phyloP scores from a whole-genome alignment of 1,284 basidiomycete species.

The Malassezia nana region DNA sequence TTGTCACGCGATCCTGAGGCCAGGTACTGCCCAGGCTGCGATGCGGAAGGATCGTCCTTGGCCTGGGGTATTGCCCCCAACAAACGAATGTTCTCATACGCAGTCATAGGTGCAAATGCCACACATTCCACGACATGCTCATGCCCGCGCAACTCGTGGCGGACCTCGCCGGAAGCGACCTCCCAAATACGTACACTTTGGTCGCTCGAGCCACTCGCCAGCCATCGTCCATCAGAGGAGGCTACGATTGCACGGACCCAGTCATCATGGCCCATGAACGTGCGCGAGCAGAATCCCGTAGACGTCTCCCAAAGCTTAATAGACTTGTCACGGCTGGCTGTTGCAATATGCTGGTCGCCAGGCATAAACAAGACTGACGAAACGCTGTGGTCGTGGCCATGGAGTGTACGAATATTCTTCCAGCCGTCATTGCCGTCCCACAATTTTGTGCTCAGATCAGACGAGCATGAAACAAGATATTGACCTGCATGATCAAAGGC shows the following conservation, averaged over 20 bases:
- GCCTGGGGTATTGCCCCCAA: constrained; percentile 56
- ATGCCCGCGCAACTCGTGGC: constrained; percentile 73
- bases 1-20: constrained; percentile 79
- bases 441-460: constrained; percentile 77
- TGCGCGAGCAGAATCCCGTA: constrained; percentile 55
- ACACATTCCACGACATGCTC: constrained; percentile 76
- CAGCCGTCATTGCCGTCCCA: constrained; percentile 84
- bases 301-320: constrained; percentile 77
- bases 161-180: constrained; percentile 63
- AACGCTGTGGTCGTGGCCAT: constrained; percentile 82
- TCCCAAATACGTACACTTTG: constrained; percentile 78
- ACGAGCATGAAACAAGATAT: constrained; percentile 72
- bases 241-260: constrained; percentile 64
- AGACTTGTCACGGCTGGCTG: constrained; percentile 74
- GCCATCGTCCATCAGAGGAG: constrained; percentile 63
- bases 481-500: constrained; percentile 78
- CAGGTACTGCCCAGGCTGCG: constrained; percentile 55
- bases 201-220: constrained; percentile 74
- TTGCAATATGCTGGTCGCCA: constrained; percentile 69
- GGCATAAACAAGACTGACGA: constrained; percentile 74
- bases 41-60: constrained; percentile 47
- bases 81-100: constrained; percentile 67
- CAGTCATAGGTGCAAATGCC: constrained; percentile 65
- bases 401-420: constrained; percentile 73
- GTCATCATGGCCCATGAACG: constrained; percentile 55